Evolutionary conservation across 495 filamentous ascomycete genomes (phyloP), one percentile per base, ranked within the genome.

Genomic region (Pyronema domesticum): DNA sequence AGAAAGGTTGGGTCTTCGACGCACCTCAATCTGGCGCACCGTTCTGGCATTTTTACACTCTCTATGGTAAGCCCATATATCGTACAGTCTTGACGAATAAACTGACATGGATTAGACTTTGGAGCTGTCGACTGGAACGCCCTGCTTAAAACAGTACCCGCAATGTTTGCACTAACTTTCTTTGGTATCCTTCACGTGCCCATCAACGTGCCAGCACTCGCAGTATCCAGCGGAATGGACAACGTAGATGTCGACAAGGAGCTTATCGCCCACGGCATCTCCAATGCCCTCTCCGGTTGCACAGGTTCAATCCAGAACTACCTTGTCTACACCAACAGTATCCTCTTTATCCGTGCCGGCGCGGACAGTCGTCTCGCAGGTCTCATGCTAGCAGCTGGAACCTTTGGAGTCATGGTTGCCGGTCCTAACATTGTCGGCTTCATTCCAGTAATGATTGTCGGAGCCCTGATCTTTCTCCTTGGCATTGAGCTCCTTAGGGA

Each of bases 131-230:
- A 93, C 61, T 94, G 86, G 84, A 69, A 69, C 17, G 91, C 93
- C 18, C 74, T 98, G 55, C 66, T 73, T 19, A 79, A 84, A 51
- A 87, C 82, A 0, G 74, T 94, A 17, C 91, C 93, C 0, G 87
- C 93, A 9, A 96, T 96, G 89, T 83, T 96, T 66, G 91, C 93
- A 1, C 70, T 98, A 54, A 95, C 93, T 0, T 96, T 98, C 72
- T 98, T 98, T 65, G 89, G 89, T 42, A 80, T 98, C 44, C 77
- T 98, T 10, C 93, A 98, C 65, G 91, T 96, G 7, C 93, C 91
- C 0, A 98, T 98, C 68, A 96, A 98, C 66, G 86, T 96, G 14
- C 91, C 91, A 6, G 88, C 91, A 3, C 67, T 98, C 14, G 91
- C 83, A 0, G 81, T 94, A 40, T 86, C 85, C 6, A 85, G 82